Base-by-base conservation (phyloP, 2,329 filamentous ascomycete species). In the Exophiala oligosperma region DNA sequence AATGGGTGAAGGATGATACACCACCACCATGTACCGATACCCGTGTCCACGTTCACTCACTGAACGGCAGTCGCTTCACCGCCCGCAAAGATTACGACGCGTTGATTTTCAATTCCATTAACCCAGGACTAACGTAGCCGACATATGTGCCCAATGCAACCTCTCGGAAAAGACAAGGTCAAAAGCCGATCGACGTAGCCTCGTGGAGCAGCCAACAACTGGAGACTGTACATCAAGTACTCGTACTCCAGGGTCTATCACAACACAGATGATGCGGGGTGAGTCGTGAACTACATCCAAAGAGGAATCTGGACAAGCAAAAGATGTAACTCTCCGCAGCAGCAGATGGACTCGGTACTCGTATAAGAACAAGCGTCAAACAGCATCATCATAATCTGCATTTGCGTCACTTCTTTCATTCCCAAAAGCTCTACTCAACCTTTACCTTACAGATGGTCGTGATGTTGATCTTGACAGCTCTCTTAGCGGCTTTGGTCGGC, bases 381-480 rank as follows among this genome's bases (percentile, higher is more conserved):
- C 21, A 21, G 40, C 14, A 43, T 43, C 14, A 8, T 37, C 35
- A 7, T 37, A 37, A 37, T 14, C 35, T 7, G 35, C 17, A 17
- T 17, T 17, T 43, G 7, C 14, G 9, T 43, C 14, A 43, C 21
- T 17, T 23, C 40, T 43, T 11, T 17, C 40, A n/a, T 23, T 23
- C 4, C 17, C 17, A 17, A 1, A 43, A 43, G 40, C 40, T 43
- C 21, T 43, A 5, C 40, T 21, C 40, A 11, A 21, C 6, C 14
- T 43, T 23, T 17, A 23, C n/a, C 6, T 21, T 43, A 2, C 14
- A n/a, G 21, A 61, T 61, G 58, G 11, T 29, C 24, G 7, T 41
- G 5, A 17, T 54, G 47, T 24, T 51, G 21, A 21, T 58, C 49
- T 56, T 48, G 55, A 43, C 56, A 28, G 38, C 32, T n/a, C 28